Percentiles rank a stretch among this genome's conserved stretches.
phyloP scores from a whole-genome alignment of 2,329 filamentous ascomycete genomes.

The Parastagonospora avenae region DNA sequence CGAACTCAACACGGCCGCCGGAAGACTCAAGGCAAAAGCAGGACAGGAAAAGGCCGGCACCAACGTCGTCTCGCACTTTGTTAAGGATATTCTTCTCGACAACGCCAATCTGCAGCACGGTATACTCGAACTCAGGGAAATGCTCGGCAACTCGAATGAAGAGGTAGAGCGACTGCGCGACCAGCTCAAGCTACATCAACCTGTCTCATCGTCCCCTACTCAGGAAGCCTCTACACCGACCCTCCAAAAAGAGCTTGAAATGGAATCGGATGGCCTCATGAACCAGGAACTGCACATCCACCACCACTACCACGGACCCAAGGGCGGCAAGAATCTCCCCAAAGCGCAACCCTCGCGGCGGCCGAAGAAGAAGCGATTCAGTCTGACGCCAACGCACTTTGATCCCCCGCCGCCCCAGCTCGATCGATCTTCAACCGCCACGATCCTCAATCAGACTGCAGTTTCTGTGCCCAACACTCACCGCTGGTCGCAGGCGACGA shows the following conservation, averaged over 20 bases:
- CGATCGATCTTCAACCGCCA: slow-evolving; percentile 56
- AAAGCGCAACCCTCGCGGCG: slow-evolving; percentile 57
- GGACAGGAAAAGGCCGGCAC: slow-evolving; percentile 63
- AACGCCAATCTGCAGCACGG: slow-evolving; percentile 93
- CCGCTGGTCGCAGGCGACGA: slow-evolving; percentile 72
- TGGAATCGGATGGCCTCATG: slow-evolving; percentile 28
- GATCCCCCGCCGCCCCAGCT: slow-evolving; percentile 48
- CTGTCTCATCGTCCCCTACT: slow-evolving; percentile 50
- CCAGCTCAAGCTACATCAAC: slow-evolving; percentile 79
- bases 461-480: slow-evolving; percentile 61
- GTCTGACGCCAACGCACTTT: slow-evolving; percentile 61
- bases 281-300: slow-evolving; percentile 80
- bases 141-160: slow-evolving; percentile 89
- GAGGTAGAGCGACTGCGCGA: slow-evolving; percentile 88
- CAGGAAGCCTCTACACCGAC: slow-evolving; percentile 50
- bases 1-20: slow-evolving; percentile 79
- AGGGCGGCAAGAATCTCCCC: slow-evolving; percentile 49
- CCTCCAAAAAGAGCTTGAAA: slow-evolving; percentile 73
- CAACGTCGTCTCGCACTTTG: slow-evolving; percentile 90
- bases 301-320: slow-evolving; percentile 80
- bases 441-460: slow-evolving; percentile 67
- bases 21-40: slow-evolving; percentile 74
- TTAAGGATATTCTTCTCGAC: slow-evolving; percentile 92
- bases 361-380: slow-evolving; percentile 72
- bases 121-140: slow-evolving; percentile 86